Evolutionary conservation across 495 filamentous ascomycete genomes (phyloP).

Genomic region (Glonium stellatum): DNA sequence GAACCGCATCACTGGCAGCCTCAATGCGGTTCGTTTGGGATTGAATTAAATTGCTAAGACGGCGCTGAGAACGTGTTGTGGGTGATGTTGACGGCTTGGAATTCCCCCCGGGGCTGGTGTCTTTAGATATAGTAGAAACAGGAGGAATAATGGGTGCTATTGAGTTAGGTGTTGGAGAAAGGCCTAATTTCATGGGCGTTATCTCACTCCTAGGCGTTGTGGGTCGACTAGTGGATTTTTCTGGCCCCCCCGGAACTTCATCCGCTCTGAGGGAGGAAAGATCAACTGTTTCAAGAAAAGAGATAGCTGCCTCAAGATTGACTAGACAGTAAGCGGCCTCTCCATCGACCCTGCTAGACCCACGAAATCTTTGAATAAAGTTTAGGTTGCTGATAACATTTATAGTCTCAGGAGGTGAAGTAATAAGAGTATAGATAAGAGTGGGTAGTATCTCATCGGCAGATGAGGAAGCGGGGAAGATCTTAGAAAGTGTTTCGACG

Average conservation of each 20-base stretch:
- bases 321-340: conserved; percentile 95
- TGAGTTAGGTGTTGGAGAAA: conserved; percentile 22
- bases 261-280: conserved; percentile 85
- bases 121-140: conserved; percentile 33
- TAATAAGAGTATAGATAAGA: conserved; percentile 90
- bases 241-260: conserved; percentile 57
- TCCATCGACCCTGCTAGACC: conserved; percentile 76
- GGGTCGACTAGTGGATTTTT: conserved; percentile 47
- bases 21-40: conserved; percentile 71
- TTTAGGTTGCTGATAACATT: conserved; percentile 86
- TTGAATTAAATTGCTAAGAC: conserved; percentile 76
- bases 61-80: conserved; percentile 48
- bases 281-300: conserved; percentile 96
- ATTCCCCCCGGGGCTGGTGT: not conserved
- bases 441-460: conserved; percentile 96
- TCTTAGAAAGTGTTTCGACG: conserved; percentile 71
- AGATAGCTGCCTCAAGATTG: conserved; percentile 89
- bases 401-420: conserved; percentile 76
- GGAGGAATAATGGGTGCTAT: conserved; percentile 27
- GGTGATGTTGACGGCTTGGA: conserved; percentile 38
- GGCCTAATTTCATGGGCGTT: conserved; percentile 37
- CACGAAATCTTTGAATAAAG: conserved; percentile 91
- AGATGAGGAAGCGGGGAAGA: conserved; percentile 81
- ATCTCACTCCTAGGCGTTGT: conserved; percentile 49
- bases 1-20: conserved; percentile 65